Evolutionary conservation across 2,329 filamentous ascomycete species (phyloP), one percentile per base, ranked within the genome.

Genomic region (Zymoseptoria passerinii): DNA sequence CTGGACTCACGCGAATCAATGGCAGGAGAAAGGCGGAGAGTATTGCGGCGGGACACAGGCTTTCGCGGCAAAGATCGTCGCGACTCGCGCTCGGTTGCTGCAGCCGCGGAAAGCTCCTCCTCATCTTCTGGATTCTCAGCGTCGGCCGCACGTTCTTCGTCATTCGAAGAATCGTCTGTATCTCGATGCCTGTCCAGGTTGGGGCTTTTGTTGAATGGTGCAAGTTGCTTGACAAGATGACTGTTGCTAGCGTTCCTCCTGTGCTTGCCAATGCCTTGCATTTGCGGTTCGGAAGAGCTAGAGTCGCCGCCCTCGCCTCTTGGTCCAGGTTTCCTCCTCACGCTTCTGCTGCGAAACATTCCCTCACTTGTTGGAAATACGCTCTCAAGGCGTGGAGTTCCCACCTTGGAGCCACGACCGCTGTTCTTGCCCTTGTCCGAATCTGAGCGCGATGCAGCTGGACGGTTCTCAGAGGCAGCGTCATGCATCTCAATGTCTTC

Each of bases 401-500:
- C 74, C 8, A 74, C 77, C 60, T 80, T 80, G 4, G 76, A 79
- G 4, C 71, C 68, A 40, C 76, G 71, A 16, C 76, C 75, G 50
- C 71, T 71, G 40, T 75, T 66, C 59, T 67, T 68, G 20, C 63
- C 63, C 40, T 63, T 62, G 51, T 65, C 65, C 18, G 67, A 68
- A 9, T 64, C 63, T 48, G 67, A 67, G 28, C 63, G 66, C 23
- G 66, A 69, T 49, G 55, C 56, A 18, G 63, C 58, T 20, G 57
- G 56, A 50, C 53, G 59, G 48, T 58, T 51, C 48, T 63, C 62
- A 20, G 53, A 57, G 2, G 59, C 55, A 55, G 58, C 28, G 56
- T 67, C 58, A 51, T 72, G 61, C 58, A 70, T 60, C 19, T 68
- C 79, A 5, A 71, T 61, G 50, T 83, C 79, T 55, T 86, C 82